Evolutionary conservation across 768 basidiomycete species (phyloP), one percentile per base, ranked within the genome.

Genomic region (Russula emetica): DNA sequence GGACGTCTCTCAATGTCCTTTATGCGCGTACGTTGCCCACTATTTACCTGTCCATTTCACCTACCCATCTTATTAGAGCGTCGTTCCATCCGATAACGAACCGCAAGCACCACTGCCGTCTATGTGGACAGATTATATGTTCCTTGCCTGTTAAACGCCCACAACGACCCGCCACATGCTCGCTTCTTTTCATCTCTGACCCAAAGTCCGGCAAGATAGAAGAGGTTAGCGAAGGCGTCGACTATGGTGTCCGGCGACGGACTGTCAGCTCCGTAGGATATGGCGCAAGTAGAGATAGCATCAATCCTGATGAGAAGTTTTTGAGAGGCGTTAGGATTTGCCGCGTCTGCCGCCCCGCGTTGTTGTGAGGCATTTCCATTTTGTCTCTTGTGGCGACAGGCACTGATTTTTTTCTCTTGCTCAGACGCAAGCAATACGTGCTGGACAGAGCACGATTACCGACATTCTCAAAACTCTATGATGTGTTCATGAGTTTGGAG

Each of bases 51-150:
- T 20, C 38, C 5, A 45, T 36, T 51, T 61, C 42, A 28, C 53
- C 54, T 22, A 66, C 18, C 14, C 10, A 24, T 36, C 52, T 38
- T 10, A 13, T 36, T 55, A 85, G 84, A 68, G 80, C 83, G 55
- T 83, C 88, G 1, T 98, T 98, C 72, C 90, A 94, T 71, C 84
- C 91, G 0, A 76, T 98, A 3, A 92, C 93, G 1, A 96, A 94
- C 69, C 85, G 96, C 16, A 96, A 96, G 76, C 96, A 98, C 69
- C 96, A 98, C 71, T 98, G 96, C 72, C 86, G 96, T 10, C 78
- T 98, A 16, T 98, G 96, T 69, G 96, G 96, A 0, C 80, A 87
- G 60, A 90, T 98, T 45, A 85, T 98, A 14, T 98, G 96, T 71
- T 89, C 94, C 1, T 79, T 97, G 5, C 92, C 94, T 0, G 78